These are phyloP conservation scores for Nakazawaea anatomiae DNA, from an alignment of 805 yeast species.

Conservation along the genomic window DNA sequence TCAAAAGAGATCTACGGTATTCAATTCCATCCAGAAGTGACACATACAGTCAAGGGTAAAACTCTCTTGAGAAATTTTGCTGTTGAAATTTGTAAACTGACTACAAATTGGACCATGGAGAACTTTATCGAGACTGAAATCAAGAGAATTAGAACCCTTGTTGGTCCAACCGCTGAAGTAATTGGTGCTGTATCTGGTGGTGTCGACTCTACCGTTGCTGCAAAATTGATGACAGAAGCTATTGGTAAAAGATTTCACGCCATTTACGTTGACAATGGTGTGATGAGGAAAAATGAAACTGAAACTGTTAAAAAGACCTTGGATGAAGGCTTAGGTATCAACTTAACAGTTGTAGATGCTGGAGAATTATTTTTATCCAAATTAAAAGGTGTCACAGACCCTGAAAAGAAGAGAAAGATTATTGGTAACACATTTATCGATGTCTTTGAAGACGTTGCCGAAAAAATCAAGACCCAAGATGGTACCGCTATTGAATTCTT, in stretches of 20 bases:
- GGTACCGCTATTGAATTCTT: conserved; percentile 89
- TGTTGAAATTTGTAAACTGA: conserved; percentile 78
- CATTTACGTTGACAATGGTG: conserved; percentile 95
- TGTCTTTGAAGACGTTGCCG: conserved; percentile 95
- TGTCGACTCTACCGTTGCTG: conserved; percentile 98
- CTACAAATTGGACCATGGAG: conserved; percentile 95
- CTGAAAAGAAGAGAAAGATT: conserved; percentile 97
- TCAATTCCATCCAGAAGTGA: conserved; percentile 99
- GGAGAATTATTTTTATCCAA: conserved; percentile 80
- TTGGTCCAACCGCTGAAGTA: conserved; percentile 97
- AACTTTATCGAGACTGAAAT: conserved; percentile 97
- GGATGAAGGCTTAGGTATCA: conserved; percentile 90
- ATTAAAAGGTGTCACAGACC: conserved; percentile 92
- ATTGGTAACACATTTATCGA: conserved; percentile 97
- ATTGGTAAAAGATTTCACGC: conserved; percentile 99
- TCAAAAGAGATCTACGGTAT: conserved; percentile 79
- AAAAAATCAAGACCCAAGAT: conserved; percentile 79
- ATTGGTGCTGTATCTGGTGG: conserved; percentile 99
- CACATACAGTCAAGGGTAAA: conserved; percentile 92
- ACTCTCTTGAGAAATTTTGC: conserved; percentile 87
- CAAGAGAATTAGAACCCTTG: conserved; percentile 81
- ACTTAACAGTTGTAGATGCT: conserved; percentile 92
- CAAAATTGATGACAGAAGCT: conserved; percentile 96
- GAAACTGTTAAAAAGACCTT: conserved; percentile 81
- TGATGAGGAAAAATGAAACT: conserved; percentile 93